phyloP scores from a whole-genome alignment of 495 filamentous ascomycete species.

The Podospora pseudoanserina region DNA sequence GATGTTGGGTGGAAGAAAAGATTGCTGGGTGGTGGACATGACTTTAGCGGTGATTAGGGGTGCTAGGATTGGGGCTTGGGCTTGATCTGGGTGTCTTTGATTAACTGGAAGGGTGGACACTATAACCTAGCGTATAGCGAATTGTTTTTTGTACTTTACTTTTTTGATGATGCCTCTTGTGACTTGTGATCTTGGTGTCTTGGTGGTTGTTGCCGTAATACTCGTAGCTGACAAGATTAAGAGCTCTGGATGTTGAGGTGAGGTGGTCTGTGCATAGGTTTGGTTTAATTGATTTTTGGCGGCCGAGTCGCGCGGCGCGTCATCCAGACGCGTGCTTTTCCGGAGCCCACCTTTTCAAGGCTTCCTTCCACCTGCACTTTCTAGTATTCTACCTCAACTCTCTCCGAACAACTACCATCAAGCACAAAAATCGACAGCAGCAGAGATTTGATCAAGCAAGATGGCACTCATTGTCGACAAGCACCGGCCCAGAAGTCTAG shows the following conservation, averaged over 20 bases:
- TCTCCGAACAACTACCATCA: not conserved
- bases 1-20: not conserved
- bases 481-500: constrained; percentile 83
- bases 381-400: not conserved
- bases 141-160: not conserved
- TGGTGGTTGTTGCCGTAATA: not conserved
- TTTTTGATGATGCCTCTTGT: not conserved
- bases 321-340: constrained; percentile 20
- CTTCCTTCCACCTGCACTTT: not conserved
- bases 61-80: not conserved
- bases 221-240: not conserved
- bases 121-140: not conserved
- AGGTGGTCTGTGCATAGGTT: not conserved
- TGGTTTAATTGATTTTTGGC: constrained; percentile 26
- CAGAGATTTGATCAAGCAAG: constrained; percentile 4
- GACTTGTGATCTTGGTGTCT: not conserved
- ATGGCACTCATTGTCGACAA: constrained; percentile 88
- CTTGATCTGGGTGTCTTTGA: not conserved
- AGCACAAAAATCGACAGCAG: not conserved
- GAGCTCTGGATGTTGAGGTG: not conserved
- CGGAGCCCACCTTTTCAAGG: not conserved
- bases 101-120: not conserved
- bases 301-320: constrained; percentile 18
- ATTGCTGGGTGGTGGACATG: not conserved
- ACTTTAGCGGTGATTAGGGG: not conserved